Conservation (phyloP, 2,329 filamentous ascomycete species). For the Botrytis porri region DNA sequence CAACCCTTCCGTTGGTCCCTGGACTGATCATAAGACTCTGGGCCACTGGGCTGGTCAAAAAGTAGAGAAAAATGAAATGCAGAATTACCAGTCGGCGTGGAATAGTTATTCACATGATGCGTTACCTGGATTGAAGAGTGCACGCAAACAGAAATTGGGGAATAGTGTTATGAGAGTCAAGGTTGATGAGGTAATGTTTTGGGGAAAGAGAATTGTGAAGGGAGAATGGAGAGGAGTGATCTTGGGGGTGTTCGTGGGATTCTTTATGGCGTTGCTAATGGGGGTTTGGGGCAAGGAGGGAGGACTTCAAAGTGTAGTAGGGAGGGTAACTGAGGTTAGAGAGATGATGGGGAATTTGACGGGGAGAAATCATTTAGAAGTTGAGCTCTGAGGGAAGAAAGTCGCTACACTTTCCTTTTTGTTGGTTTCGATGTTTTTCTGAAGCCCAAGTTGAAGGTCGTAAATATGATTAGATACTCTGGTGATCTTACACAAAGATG, state of each 20-base stretch:
- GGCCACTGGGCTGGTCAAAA: slow-evolving; percentile 3
- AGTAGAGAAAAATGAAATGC: not conserved
- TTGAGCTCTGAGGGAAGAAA: not conserved
- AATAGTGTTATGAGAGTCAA: not conserved
- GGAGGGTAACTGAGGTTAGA: not conserved
- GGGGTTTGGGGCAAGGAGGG: not conserved
- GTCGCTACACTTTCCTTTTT: not conserved
- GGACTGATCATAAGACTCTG: slow-evolving; percentile 7
- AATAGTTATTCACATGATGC: slow-evolving; percentile 11
- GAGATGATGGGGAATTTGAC: slow-evolving; percentile 1
- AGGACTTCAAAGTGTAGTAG: not conserved
- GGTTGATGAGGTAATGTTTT: not conserved
- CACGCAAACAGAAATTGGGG: not conserved
- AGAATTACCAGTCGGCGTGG: not conserved
- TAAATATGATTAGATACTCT: not conserved
- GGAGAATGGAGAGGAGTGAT: slow-evolving; percentile 14
- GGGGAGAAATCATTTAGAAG: not conserved
- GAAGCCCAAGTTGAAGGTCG: not conserved
- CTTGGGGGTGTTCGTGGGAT: not conserved
- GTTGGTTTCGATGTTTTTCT: not conserved
- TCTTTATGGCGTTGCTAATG: not conserved
- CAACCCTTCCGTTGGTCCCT: not conserved
- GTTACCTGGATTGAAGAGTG: slow-evolving; percentile 7
- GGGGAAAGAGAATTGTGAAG: not conserved
- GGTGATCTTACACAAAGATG: not conserved